Percentiles rank a stretch among this genome's conserved stretches.
These are phyloP conservation scores for Piromyces finnis DNA, from an alignment of 192 early-diverging fungal species.

Conservation along the genomic window DNA sequence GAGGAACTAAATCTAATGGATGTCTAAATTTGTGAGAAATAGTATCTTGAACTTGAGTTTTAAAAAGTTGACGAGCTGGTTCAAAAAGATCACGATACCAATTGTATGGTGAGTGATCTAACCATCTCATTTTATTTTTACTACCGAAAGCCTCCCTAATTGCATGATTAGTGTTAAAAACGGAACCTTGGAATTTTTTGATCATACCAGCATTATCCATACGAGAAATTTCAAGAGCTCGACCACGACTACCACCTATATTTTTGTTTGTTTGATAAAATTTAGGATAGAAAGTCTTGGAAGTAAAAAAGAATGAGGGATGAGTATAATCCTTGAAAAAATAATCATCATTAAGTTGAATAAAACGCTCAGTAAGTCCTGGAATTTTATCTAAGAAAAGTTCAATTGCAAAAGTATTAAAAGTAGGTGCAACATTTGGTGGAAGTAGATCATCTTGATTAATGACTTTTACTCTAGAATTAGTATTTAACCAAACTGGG, in stretches of 20 bases:
- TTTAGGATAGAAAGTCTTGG: not conserved
- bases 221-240: not conserved
- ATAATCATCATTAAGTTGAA: not conserved
- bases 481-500: not conserved
- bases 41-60: not conserved
- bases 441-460: not conserved
- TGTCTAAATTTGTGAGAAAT: not conserved
- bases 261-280: not conserved
- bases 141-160: not conserved
- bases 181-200: not conserved
- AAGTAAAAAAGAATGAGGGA: not conserved
- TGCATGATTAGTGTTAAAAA: not conserved
- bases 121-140: not conserved
- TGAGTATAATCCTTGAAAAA: not conserved
- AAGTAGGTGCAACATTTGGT: not conserved
- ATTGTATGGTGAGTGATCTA: not conserved
- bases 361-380: not conserved
- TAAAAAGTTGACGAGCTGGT: not conserved
- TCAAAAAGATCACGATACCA: not conserved
- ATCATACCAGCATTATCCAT: not conserved
- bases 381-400: not conserved
- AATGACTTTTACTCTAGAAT: not conserved
- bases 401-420: not conserved
- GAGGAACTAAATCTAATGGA: not conserved
- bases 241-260: not conserved